phyloP scores from a whole-genome alignment of 129 eudicot genomes.

The Apium graveolens region DNA sequence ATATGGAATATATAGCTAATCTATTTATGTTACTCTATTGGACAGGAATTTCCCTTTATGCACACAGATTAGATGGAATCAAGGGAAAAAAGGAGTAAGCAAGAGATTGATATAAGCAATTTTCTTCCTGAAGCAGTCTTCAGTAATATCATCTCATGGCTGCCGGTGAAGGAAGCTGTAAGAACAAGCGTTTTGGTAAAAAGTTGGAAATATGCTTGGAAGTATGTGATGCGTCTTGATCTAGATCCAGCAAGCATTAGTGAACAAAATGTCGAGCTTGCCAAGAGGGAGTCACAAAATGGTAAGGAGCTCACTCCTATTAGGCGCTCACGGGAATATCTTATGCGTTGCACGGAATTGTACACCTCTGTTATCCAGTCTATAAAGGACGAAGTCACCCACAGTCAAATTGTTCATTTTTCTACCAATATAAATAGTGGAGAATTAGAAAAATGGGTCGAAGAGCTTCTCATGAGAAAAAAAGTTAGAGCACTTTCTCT shows the following conservation, averaged over 20 bases:
- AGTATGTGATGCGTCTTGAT: conserved; percentile 1
- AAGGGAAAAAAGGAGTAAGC: not conserved
- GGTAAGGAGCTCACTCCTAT: not conserved
- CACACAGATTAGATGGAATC: conserved; percentile 2
- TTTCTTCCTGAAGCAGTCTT: conserved; percentile 9
- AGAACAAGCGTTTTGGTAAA: conserved; percentile 13
- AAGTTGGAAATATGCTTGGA: conserved; percentile 8
- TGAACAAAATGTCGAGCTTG: not conserved
- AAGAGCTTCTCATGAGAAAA: conserved; percentile 1
- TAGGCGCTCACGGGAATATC: not conserved
- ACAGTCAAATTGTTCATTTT: not conserved
- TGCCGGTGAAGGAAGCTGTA: conserved; percentile 11
- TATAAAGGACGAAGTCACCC: not conserved
- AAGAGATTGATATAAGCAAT: conserved; percentile 9
- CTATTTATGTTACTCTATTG: not conserved
- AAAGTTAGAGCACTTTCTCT: not conserved
- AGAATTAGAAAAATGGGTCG: not conserved
- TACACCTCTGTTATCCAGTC: conserved; percentile 2
- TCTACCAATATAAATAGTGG: not conserved
- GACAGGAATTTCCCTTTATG: not conserved
- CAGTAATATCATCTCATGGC: conserved; percentile 7
- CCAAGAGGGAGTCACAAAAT: not conserved
- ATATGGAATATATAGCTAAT: not conserved
- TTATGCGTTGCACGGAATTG: not conserved
- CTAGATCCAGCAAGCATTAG: not conserved